Evolutionary conservation across 2,329 filamentous ascomycete genomes (phyloP), one percentile per base, ranked within the genome.

Genomic region (Claviceps maximensis): DNA sequence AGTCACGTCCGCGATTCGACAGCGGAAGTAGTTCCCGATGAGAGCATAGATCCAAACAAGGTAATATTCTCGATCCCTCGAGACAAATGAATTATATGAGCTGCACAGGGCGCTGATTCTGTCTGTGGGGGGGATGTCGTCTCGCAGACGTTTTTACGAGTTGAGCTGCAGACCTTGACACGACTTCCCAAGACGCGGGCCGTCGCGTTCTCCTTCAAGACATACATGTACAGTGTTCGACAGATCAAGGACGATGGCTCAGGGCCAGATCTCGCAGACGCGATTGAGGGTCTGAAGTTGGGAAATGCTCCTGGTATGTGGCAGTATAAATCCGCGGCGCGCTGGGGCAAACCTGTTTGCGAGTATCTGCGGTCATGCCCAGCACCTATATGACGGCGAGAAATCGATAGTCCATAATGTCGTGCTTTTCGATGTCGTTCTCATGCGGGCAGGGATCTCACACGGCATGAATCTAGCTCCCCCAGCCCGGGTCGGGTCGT

Each of bases 161-260:
- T 74, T 31, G 76, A 81, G 60, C 65, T 77, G 15, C 77, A 80
- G 59, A 76, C 74, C 0, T 57, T 79, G 31, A 74, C 69, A 1
- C 68, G 76, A 1, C 66, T 80, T 8, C 76, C 76, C 0, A 59
- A 67, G 53, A 75, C 72, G 0, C 60, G 61, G 2, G 71, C 73
- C 0, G 61, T 79, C 2, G 59, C 79, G 13, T 80, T 80, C 61
- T 75, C 74, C 10, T 77, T 80, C 67, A 79, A 79, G 64, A 78
- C 76, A 0, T 77, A 77, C 54, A 54, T 78, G 17, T 78, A 77
- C 49, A 70, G 72, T 0, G 54, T 80, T 0, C 55, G 61, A 9
- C 67, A 76, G 3, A 68, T 80, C 58, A 78, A 73, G 57, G 66
- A 61, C 0, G 76, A 79, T 49, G 76, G 74, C 0, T 60, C 71